Percentiles rank a stretch among this genome's conserved stretches.
These are phyloP conservation scores for Cutaneotrichosporon curvatum DNA, from an alignment of 1,284 basidiomycete genomes.

Conservation along the genomic window DNA sequence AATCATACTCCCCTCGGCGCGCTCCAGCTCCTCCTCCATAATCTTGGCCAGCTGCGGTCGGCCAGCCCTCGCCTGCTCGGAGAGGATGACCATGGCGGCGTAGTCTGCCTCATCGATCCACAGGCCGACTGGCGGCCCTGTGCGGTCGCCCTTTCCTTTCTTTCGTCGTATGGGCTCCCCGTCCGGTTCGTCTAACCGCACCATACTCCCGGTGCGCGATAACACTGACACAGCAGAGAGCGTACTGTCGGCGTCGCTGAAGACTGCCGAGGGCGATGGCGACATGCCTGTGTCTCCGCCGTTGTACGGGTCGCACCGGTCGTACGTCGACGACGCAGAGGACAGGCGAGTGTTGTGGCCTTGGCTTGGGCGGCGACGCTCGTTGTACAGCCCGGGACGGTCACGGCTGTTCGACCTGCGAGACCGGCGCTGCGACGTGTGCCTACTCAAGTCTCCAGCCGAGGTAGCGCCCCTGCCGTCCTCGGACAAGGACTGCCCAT, in stretches of 20 bases:
- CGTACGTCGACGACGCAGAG: conserved; percentile 27
- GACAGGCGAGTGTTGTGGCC: conserved; percentile 8
- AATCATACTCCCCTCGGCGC: conserved; percentile 54
- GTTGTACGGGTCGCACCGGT: conserved; percentile 31
- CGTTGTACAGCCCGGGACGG: too few species aligned
- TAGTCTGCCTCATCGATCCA: conserved; percentile 63
- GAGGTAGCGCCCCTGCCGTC: too few species aligned
- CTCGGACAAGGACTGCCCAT: too few species aligned
- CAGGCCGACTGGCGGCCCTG: conserved; percentile 11
- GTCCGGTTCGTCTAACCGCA: conserved; percentile 30
- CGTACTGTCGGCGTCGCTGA: conserved; percentile 31
- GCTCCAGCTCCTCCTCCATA: conserved; percentile 59
- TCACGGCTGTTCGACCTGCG: too few species aligned
- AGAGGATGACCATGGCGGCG: conserved; percentile 58
- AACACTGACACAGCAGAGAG: conserved; percentile 18
- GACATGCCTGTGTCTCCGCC: conserved; percentile 13
- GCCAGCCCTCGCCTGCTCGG: conserved; percentile 64
- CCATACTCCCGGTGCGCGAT: conserved; percentile 38
- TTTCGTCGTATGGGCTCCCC: conserved; percentile 8
- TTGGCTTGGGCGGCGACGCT: neutral
- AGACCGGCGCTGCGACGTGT: too few species aligned
- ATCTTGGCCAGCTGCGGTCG: conserved; percentile 65
- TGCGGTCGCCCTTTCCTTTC: neutral
- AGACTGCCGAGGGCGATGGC: conserved; percentile 26
- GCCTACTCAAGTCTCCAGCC: too few species aligned